These are phyloP conservation scores for Meyerozyma guilliermondii DNA, from an alignment of 1,139 yeast genomes.

Conservation along the genomic window DNA sequence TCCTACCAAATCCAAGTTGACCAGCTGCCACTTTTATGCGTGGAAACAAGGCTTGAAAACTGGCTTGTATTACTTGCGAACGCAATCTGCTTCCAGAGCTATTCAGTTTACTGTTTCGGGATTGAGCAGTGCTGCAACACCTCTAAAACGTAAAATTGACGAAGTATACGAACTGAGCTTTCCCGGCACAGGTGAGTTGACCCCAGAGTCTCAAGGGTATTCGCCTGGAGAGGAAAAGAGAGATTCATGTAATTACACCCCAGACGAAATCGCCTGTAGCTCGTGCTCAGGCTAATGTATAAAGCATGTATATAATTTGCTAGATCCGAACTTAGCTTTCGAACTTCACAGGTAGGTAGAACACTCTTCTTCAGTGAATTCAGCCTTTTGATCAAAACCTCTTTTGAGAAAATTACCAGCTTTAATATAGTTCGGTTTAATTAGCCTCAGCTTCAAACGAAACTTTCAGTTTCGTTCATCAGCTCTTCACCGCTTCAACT, in stretches of 20 bases:
- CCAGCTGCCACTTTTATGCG: conserved; percentile 57
- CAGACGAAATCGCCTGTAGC: neutral
- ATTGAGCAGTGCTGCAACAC: neutral
- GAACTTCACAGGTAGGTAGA: too few species aligned
- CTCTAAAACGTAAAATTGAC: neutral
- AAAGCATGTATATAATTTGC: neutral
- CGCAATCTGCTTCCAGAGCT: conserved; percentile 61
- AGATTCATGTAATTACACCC: neutral
- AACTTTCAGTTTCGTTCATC: neutral
- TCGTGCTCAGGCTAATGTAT: conserved; percentile 1
- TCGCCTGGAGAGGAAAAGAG: neutral
- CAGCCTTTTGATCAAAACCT: too few species aligned
- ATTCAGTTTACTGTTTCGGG: conserved; percentile 51
- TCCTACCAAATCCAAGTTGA: conserved; percentile 55
- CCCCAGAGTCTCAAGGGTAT: neutral
- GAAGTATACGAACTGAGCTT: neutral
- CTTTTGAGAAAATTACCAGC: too few species aligned
- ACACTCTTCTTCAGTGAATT: too few species aligned
- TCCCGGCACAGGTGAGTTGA: neutral
- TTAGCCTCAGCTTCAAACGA: too few species aligned
- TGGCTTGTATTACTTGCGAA: conserved; percentile 59
- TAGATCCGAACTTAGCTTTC: too few species aligned
- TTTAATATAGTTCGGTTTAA: too few species aligned
- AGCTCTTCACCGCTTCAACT: conserved; percentile 19
- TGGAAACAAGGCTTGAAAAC: conserved; percentile 63